A percentile compares a stretch with the other conserved stretches of the same genome.
phyloP scores from a whole-genome alignment of 1,284 basidiomycete genomes.

The Apiotrichum mycotoxinovorans region DNA sequence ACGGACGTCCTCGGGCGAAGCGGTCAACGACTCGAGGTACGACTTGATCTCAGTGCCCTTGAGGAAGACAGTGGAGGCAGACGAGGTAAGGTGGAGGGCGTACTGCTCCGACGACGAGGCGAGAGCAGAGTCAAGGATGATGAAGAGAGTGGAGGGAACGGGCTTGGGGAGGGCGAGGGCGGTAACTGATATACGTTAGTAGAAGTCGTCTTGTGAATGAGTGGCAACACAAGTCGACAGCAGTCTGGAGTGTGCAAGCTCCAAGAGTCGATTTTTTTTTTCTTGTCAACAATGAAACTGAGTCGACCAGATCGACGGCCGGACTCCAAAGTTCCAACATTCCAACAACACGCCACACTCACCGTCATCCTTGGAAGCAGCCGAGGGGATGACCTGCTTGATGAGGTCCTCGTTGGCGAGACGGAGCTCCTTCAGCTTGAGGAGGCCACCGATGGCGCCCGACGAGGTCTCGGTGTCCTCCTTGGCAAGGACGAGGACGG shows the following conservation, averaged over 20 bases:
- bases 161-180: conserved; percentile 66
- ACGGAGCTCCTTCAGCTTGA: conserved; percentile 84
- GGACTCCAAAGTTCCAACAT: neutral
- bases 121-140: conserved; percentile 75
- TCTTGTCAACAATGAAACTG: neutral
- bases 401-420: conserved; percentile 85
- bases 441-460: conserved; percentile 69
- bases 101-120: conserved; percentile 57
- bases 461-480: conserved; percentile 76
- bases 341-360: conserved; percentile 47
- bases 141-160: conserved; percentile 70
- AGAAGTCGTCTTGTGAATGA: neutral
- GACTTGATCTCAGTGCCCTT: conserved; percentile 68
- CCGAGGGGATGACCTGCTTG: conserved; percentile 68
- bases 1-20: conserved; percentile 32
- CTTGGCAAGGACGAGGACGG: conserved; percentile 79
- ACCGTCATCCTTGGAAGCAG: conserved; percentile 78
- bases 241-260: too few species aligned
- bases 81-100: conserved; percentile 71
- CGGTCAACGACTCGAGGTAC: conserved; percentile 63
- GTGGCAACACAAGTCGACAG: neutral
- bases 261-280: too few species aligned
- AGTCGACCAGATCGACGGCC: neutral
- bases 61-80: conserved; percentile 68
- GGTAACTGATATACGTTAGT: conserved; percentile 58